Conservation (phyloP, 2,329 filamentous ascomycete genomes). For the Gnomoniopsis sp. region DNA sequence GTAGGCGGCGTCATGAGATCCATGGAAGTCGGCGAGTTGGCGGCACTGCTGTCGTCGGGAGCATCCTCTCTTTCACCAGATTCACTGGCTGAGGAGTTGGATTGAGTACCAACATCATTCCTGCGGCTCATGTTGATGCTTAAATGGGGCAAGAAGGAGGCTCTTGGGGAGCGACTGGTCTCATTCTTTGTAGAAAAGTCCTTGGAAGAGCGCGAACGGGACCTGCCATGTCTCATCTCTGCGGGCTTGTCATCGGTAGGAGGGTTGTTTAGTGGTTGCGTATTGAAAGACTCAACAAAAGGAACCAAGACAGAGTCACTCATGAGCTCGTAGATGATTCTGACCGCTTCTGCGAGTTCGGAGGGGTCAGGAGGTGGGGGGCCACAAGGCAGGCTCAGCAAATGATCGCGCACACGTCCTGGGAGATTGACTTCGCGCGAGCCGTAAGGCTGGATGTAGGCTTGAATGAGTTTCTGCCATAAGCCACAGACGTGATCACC, state of each 20-base stretch:
- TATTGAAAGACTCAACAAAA: conserved; percentile 70
- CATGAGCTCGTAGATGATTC: conserved; percentile 93
- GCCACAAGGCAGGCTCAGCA: conserved; percentile 62
- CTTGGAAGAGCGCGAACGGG: conserved; percentile 35
- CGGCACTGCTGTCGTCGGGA: conserved; percentile 60
- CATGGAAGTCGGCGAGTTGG: conserved; percentile 50
- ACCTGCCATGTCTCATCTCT: conserved; percentile 35
- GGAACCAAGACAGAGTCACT: conserved; percentile 93
- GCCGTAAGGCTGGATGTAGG: conserved; percentile 83
- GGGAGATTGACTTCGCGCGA: conserved; percentile 89
- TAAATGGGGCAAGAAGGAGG: conserved; percentile 40
- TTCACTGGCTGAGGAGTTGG: conserved; percentile 44
- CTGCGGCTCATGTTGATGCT: conserved; percentile 36
- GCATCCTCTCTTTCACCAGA: conserved; percentile 47
- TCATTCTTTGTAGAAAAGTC: conserved; percentile 35
- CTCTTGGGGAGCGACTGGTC: conserved; percentile 40
- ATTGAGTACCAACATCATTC: conserved; percentile 34
- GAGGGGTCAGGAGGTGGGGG: conserved; percentile 67
- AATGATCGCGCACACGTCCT: conserved; percentile 74
- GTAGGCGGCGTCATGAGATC: conserved; percentile 74
- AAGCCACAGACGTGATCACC: conserved; percentile 70
- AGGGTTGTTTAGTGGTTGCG: conserved; percentile 32
- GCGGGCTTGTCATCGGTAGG: conserved; percentile 35
- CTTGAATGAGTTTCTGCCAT: conserved; percentile 84
- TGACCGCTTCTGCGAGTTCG: conserved; percentile 75